Evolutionary conservation across 352 stramenopile genomes (phyloP), one percentile per base, ranked within the genome.

Genomic region (Nothophytophthora sp.): DNA sequence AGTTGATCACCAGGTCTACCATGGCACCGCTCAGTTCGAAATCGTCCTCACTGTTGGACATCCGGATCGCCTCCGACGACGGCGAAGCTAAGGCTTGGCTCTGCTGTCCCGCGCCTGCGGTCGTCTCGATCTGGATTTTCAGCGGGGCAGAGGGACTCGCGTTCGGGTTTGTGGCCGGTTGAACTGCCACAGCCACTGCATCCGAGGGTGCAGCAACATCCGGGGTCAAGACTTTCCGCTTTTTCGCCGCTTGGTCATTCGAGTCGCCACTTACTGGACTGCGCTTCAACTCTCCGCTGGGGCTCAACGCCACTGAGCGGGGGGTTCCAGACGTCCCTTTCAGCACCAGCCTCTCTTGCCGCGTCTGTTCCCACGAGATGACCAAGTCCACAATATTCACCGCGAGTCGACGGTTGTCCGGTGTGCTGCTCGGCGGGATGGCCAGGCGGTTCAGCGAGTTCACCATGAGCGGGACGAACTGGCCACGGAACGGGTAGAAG

Each of bases 381-480:
- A 99, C 86, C 19, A 99, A 66, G 60, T 99, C 96, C 5, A 98
- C 91, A 42, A 99, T 86, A 39, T 91, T 90, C 0, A 99, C 81
- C 6, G 92, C 86, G 29, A 99, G 80, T 19, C 89, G 67, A 16
- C 90, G 81, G 52, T 98, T 97, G 59, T 99, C 96, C 16, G 88
- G 73, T 15, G 90, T 88, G 53, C 78, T 92, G 63, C 92, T 98
- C 2, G 90, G 92, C 29, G 95, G 92, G 27, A 98, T 92, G n/a
- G 95, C 96, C 25, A 99, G 65, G 18, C 91, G 85, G 40, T 96
- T 98, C 12, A 99, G 68, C 29, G 90, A 98, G 45, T 97, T 97
- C 6, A 98, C 86, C 92, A 99, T 98, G 7, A 98, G 87, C 22
- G 91, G 82, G 16, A 99, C 81, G 67, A 99, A 98, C 46, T 97